Evolutionary conservation across 2,329 filamentous ascomycete species (phyloP).

Genomic region (Nemania sp.): DNA sequence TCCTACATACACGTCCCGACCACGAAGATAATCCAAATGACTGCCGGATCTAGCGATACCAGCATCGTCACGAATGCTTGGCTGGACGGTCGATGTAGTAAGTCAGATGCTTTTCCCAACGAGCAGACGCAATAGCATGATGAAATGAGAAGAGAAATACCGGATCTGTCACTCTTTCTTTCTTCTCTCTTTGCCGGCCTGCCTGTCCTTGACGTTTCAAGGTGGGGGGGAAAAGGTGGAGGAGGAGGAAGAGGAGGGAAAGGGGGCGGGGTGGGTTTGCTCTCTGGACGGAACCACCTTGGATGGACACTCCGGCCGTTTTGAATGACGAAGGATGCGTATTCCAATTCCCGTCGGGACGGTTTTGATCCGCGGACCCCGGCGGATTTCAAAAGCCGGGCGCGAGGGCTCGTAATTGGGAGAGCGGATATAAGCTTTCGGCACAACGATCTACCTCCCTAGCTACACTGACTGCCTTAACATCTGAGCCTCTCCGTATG

Average conservation of each 20-base stretch:
- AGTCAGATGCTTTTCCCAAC: conserved; percentile 18
- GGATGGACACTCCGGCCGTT: not conserved
- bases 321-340: conserved; percentile 16
- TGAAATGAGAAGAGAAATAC: conserved; percentile 5
- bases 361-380: conserved; percentile 4
- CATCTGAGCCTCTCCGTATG: no score
- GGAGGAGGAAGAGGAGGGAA: no score
- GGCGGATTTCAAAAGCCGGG: conserved; percentile 12
- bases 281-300: not conserved
- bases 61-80: conserved; percentile 17
- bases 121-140: conserved; percentile 8
- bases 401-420: not conserved
- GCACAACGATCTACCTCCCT: not conserved
- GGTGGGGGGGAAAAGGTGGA: no score
- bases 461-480: no score
- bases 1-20: conserved; percentile 8
- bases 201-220: conserved; percentile 1
- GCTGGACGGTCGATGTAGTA: conserved; percentile 23
- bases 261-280: no score
- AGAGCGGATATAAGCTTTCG: conserved; percentile 2
- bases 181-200: not conserved
- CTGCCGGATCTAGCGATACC: conserved; percentile 21
- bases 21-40: conserved; percentile 13
- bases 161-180: conserved; percentile 3
- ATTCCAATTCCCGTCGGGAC: not conserved